Evolutionary conservation across 1,139 yeast species (phyloP).

Genomic region (Saccharomycopsis hybrid): DNA sequence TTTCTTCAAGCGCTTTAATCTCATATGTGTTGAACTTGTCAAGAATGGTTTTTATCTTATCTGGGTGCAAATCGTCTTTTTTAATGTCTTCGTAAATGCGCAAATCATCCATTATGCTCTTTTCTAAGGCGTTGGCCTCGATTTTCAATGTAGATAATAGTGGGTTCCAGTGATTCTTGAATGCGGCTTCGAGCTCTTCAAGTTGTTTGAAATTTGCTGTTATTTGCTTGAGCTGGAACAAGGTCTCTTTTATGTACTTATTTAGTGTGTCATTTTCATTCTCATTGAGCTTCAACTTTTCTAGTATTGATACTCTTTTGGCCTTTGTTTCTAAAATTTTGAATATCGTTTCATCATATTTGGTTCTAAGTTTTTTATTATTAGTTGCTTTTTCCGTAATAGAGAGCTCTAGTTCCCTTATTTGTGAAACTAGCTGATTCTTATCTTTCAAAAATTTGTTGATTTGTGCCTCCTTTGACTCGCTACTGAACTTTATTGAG

Average conservation of each 20-base stretch:
- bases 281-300: conserved; percentile 11
- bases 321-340: conserved; percentile 16
- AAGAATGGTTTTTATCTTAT: neutral
- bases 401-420: neutral
- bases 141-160: conserved; percentile 1
- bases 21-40: conserved; percentile 6
- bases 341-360: conserved; percentile 17
- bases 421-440: neutral
- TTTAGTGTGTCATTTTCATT: conserved; percentile 16
- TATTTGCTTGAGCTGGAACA: conserved; percentile 3
- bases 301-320: conserved; percentile 14
- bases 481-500: neutral
- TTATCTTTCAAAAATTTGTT: neutral
- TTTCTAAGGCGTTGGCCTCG: conserved; percentile 9
- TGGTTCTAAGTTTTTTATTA: conserved; percentile 6
- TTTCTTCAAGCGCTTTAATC: conserved; percentile 6
- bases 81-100: conserved; percentile 2
- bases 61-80: neutral
- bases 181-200: neutral
- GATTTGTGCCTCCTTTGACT: neutral
- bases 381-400: neutral
- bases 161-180: conserved; percentile 12
- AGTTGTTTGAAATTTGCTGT: neutral
- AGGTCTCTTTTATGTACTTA: neutral
- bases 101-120: conserved; percentile 6